A percentile compares a stretch with the other conserved stretches of the same genome.
phyloP scores from a whole-genome alignment of 2,329 filamentous ascomycete species.

The Karstenula rhodostoma region DNA sequence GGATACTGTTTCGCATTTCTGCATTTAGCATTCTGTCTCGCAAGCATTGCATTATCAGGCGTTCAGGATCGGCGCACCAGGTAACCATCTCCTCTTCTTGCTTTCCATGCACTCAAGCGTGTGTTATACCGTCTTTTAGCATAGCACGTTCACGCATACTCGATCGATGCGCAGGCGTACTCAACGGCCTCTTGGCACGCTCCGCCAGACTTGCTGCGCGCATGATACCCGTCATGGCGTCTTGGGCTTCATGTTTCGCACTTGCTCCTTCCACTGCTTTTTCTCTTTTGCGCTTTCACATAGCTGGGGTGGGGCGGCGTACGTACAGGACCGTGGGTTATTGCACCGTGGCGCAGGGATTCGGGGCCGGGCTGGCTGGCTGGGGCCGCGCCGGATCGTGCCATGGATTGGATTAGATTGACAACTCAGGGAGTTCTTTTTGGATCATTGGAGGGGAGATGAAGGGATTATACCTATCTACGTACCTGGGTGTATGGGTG shows the following conservation, averaged over 20 bases:
- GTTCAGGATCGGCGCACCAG: slow-evolving; percentile 32
- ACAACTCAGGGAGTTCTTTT: slow-evolving; percentile 2
- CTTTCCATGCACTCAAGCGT: not conserved
- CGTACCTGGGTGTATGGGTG: not conserved
- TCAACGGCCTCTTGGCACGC: not conserved
- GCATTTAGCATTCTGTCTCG: slow-evolving; percentile 23
- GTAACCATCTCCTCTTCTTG: slow-evolving; percentile 21
- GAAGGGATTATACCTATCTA: not conserved
- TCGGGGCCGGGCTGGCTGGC: not conserved
- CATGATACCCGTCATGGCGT: slow-evolving; percentile 20
- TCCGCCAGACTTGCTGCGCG: slow-evolving; percentile 10
- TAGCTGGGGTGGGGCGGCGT: not conserved
- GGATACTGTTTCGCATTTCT: slow-evolving; percentile 9
- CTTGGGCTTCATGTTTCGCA: slow-evolving; percentile 1
- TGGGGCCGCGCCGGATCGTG: not conserved
- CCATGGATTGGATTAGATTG: slow-evolving; percentile 5
- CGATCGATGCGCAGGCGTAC: not conserved
- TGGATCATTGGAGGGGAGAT: not conserved
- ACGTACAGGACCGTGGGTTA: not conserved
- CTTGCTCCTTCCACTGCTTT: not conserved
- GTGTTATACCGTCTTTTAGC: slow-evolving; percentile 8
- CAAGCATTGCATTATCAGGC: slow-evolving; percentile 35
- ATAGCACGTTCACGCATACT: not conserved
- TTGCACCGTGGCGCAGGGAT: not conserved
- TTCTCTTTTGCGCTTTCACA: not conserved